Base-by-base conservation (phyloP, 2,329 filamentous ascomycete species). In the Calonectria pseudoreteaudii region DNA sequence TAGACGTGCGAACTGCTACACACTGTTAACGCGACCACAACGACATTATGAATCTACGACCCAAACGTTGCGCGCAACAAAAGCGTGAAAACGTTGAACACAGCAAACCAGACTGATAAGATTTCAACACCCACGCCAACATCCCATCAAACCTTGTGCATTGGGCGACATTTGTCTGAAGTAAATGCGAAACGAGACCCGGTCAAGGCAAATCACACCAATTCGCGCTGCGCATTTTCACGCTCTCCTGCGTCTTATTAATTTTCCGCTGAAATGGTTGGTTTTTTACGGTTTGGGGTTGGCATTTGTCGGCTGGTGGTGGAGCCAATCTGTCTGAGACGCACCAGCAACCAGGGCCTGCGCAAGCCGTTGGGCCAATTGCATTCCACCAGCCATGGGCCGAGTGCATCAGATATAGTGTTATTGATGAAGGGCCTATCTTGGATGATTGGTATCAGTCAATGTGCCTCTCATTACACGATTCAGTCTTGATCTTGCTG, bases 11-110 rank as follows among this genome's bases (percentile, higher is more conserved):
- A 50, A 9, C 67, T 31, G 13, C 30, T 49, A n/a, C 69, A 68
- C 60, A 31, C 14, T 38, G 11, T 44, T 67, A 60, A 66, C 26
- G 52, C 74, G 70, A 68, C 44, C 64, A 20, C 58, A 66, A 80
- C 73, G 78, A 80, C 58, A 52, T 76, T 74, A 80, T 53, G 78
- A 80, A 72, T 66, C 58, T 34, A 73, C 66, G 71, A 44, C 36
- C 30, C 47, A 50, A 49, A 64, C 36, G 23, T 28, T 36, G 30
- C 53, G 56, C 34, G 26, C 31, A 38, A 20, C 66, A 28, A 53
- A 52, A 7, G 13, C 31, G 52, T 62, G 56, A 62, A 62, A 23
- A 62, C 14, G 34, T 26, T 34, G 16, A 36, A 41, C 56, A 4
- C 56, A 62, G 10, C 36, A 41, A 41, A 18, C n/a, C 34, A 23